Evolutionary conservation across 1,284 basidiomycete species (phyloP), one percentile per base, ranked within the genome.

Genomic region (Ceratobasidium sp.): DNA sequence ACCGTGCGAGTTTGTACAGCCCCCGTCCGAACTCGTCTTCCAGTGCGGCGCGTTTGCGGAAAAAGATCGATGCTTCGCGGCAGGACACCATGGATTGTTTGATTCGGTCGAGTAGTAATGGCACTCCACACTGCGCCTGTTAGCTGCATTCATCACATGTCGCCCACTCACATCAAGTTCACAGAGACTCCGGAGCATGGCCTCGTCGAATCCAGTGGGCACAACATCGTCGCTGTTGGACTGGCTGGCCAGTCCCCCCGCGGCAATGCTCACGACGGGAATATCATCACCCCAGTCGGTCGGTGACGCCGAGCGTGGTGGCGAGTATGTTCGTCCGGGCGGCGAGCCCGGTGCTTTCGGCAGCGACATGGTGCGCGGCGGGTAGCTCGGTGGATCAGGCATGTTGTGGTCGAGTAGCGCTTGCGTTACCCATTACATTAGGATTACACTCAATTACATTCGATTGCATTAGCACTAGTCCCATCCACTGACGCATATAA

Each of bases 1-100:
- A 81, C 60, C 90, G 85, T 13, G 92, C 84, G 22, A 98, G 83
- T 79, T 97, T 98, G 74, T 90, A 88, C 78, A 98, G 79, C 62
- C 84, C 87, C 75, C 94, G 87, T 2, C 93, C 94, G 75, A 98
- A 98, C 74, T 98, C 94, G 74, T 98, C 96, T 78, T 99, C 96
- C 68, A 98, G 86, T 54, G 87, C 83, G 0, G 96, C 93, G 56
- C 96, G 86, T 76, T 95, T 96, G 80, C 95, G 94, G 79, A 99
- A 89, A 81, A 98, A 98, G 15, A 85, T 81, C 1, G 94, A 89
- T 1, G 94, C 92, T 84, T 98, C 96, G 78, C 90, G 87, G 79
- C 93, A 96, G 25, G 95, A 96, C 3, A 92, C 87, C 82, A 94
- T 92, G 74, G 92, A 92, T 79, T 99, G 96, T 81, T 98, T 98